phyloP scores from a whole-genome alignment of 2,329 filamentous ascomycete genomes.

The Alternaria postmessia region DNA sequence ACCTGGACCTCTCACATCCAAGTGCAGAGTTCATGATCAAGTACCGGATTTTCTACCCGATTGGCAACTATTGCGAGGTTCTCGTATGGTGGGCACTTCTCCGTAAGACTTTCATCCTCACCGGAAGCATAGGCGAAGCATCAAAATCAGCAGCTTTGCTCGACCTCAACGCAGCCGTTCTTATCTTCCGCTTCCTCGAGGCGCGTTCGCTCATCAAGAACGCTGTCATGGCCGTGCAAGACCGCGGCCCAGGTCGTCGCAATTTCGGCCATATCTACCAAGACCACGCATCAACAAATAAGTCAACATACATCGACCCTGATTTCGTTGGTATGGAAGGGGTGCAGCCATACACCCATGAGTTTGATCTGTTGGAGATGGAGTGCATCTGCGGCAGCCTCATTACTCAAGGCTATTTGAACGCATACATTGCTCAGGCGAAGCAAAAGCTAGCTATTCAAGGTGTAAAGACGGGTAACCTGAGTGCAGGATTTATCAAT shows the following conservation, averaged over 20 bases:
- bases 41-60: conserved; percentile 76
- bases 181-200: conserved; percentile 71
- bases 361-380: conserved; percentile 69
- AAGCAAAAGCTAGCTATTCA: conserved; percentile 82
- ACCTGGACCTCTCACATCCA: conserved; percentile 43
- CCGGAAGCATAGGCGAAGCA: conserved; percentile 69
- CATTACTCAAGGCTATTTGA: conserved; percentile 80
- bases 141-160: conserved; percentile 70
- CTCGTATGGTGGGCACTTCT: conserved; percentile 85
- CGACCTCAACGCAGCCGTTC: conserved; percentile 73
- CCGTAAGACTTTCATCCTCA: conserved; percentile 78
- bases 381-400: conserved; percentile 80
- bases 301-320: conserved; percentile 52
- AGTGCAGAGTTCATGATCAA: conserved; percentile 72
- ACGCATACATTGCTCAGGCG: conserved; percentile 83
- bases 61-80: conserved; percentile 79
- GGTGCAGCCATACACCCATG: conserved; percentile 38
- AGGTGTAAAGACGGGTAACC: conserved; percentile 69
- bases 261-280: conserved; percentile 58
- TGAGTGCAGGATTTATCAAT: conserved; percentile 77
- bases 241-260: conserved; percentile 46
- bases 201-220: conserved; percentile 52
- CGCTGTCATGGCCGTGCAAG: conserved; percentile 36
- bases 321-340: conserved; percentile 54
- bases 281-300: conserved; percentile 57